These are phyloP conservation scores for Theileria sp. DNA, from an alignment of 169 alveolate species.

Conservation along the genomic window DNA sequence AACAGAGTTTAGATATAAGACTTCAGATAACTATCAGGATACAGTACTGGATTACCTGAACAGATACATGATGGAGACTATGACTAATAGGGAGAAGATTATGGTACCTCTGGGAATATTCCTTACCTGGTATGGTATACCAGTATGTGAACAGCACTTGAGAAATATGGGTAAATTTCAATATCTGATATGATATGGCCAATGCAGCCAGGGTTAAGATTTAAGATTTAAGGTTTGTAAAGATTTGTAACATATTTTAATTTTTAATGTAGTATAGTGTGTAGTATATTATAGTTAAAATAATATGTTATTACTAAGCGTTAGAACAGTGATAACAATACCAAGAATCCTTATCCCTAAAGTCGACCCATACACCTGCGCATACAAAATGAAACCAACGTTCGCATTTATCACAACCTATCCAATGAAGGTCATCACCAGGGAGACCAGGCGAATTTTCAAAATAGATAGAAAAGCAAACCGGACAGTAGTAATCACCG, in stretches of 20 bases:
- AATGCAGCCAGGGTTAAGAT: not conserved
- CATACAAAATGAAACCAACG: slow-evolving; percentile 79
- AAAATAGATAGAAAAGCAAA: slow-evolving; percentile 71
- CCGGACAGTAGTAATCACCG: slow-evolving; percentile 75
- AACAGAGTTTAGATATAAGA: not conserved
- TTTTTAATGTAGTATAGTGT: not conserved
- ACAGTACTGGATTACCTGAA: not conserved
- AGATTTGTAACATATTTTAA: not conserved
- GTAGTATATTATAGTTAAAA: not conserved
- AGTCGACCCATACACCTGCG: slow-evolving; percentile 66
- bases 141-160: not conserved
- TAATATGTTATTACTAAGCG: not conserved
- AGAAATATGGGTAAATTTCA: not conserved
- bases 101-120: slow-evolving; percentile 1
- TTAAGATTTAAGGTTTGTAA: not conserved
- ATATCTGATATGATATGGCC: not conserved
- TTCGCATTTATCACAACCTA: slow-evolving; percentile 80
- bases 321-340: slow-evolving; percentile 17
- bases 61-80: not conserved
- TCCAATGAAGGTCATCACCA: slow-evolving; percentile 81
- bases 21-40: not conserved
- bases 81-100: not conserved
- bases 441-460: slow-evolving; percentile 79
- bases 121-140: slow-evolving; percentile 8
- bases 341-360: slow-evolving; percentile 20